These are phyloP conservation scores for Fusarium stilboides DNA, from an alignment of 2,329 filamentous ascomycete genomes.

Conservation along the genomic window DNA sequence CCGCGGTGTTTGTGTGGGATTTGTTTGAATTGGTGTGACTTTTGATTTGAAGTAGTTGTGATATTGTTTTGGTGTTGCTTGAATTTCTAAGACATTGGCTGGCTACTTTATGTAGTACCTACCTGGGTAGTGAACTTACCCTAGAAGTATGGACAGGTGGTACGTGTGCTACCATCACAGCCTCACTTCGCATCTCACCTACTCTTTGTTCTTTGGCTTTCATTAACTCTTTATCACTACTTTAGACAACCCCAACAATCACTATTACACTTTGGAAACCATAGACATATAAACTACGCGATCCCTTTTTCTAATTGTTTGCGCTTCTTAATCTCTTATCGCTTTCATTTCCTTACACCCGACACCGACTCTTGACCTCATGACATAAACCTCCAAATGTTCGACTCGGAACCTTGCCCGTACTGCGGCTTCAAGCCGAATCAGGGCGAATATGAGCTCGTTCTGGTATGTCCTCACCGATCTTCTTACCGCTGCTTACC, in stretches of 20 bases:
- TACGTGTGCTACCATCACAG: conserved; percentile 42
- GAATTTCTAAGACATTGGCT: neutral
- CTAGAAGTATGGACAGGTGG: conserved; percentile 9
- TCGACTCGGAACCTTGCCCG: conserved; percentile 48
- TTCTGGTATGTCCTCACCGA: conserved; percentile 51
- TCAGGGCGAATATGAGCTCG: conserved; percentile 54
- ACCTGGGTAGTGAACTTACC: neutral
- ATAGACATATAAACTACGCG: conserved; percentile 3
- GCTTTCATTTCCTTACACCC: conserved; percentile 1
- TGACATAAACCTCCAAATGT: conserved; percentile 22
- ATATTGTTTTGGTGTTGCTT: neutral
- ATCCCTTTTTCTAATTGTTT: neutral
- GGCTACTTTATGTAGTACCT: neutral
- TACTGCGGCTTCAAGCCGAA: conserved; percentile 56
- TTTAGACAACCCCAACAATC: conserved; percentile 2
- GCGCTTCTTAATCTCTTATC: neutral
- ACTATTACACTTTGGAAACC: neutral
- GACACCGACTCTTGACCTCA: neutral
- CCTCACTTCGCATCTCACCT: conserved; percentile 40
- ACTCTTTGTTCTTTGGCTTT: conserved; percentile 29
- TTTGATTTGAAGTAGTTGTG: neutral
- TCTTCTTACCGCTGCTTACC: conserved; percentile 9
- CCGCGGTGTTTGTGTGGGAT: conserved; percentile 30
- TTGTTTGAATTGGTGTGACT: conserved; percentile 7
- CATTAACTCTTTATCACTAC: conserved; percentile 9